Base-by-base conservation (phyloP, 331 rosid genomes). In the Quercus lobata region DNA sequence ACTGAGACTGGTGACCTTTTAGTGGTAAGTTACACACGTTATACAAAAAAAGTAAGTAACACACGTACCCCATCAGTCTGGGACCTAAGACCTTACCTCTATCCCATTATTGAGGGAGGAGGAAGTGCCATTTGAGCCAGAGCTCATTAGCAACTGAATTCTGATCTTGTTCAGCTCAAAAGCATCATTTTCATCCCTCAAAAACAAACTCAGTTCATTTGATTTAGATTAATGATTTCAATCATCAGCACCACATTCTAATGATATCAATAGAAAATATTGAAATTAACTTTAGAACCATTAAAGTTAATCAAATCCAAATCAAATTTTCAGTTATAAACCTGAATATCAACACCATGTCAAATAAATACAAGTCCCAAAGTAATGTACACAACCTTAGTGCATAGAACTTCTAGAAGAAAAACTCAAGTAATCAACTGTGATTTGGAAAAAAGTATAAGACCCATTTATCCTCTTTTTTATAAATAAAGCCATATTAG, bases 141-240 rank as follows among this genome's bases (percentile, higher is more conserved):
- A 49, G 54, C 54, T 12, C 5, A 12, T 49, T 14, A 12, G 54
- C 17, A 49, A 49, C 54, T 52, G 22, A 76, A 54, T 57, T 19
- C 57, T 69, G 55, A 18, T 18, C 65, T 25, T 63, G 65, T 66
- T 71, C 68, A 49, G 37, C 74, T 73, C 60, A 70, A 70, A 79
- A 63, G 57, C 63, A 68, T 41, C 56, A 83, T 24, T 58, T 57
- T 19, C 57, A 73, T 72, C 66, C 32, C 63, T 62, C 57, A 60
- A 69, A 41, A 76, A 76, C 25, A 16, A 69, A 76, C 80, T 41
- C 52, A 29, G 57, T 37, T 60, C 75, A 54, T 68, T 30, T 16
- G 55, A 60, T 46, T 57, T 41, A 73, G 54, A 70, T 58, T 75
- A 57, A 34, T 62, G 56, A 27, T 71, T 53, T 81, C 75, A 68